Evolutionary conservation across 352 stramenopile genomes (phyloP), one percentile per base, ranked within the genome.

Genomic region (Phytophthora multivora): DNA sequence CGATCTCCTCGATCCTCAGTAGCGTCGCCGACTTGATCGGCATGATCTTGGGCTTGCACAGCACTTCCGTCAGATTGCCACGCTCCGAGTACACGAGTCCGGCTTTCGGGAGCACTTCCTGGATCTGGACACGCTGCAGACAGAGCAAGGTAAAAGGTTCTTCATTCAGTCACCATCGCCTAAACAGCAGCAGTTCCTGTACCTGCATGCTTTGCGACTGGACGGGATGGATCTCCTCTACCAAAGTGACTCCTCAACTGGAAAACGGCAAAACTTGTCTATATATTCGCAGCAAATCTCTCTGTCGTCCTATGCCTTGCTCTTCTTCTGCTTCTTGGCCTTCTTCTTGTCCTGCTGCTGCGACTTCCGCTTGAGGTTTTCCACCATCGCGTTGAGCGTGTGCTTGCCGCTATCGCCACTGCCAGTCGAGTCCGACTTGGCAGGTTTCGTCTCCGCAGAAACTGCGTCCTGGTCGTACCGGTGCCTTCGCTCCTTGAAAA

Each of bases 21-120:
- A 97, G 58, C 26, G 85, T 93, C 46, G 86, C 79, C 18, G 83
- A 95, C 69, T 96, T 96, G 69, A 97, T 94, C 3, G 90, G 86
- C 61, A 97, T 63, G 46, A 96, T 92, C 65, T 96, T 96, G 15
- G 90, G 90, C 35, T 96, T 96, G 69, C 90, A 96, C 19, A 97
- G 65, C 57, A 95, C 76, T 57, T 96, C 86, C 0, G 76, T 93
- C 26, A 96, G 52, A 55, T 93, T 91, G n/a, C 83, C 82, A 28
- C 82, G 79, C 61, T 96, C 88, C 26, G 89, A 97, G 70, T 93
- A 95, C 46, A 97, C 88, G 6, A 97, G 79, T n/a, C 89, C 89
- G 7, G 83, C 77, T 66, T 95, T 95, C 6, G 89, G 88, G 8
- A 96, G 66, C 42, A 95, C 86, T 48, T 97, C 87, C 43, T 94